A percentile compares a stretch with the other conserved stretches of the same genome.
Conservation (phyloP, 1,284 basidiomycete species). For the Volvariella surrecta region DNA sequence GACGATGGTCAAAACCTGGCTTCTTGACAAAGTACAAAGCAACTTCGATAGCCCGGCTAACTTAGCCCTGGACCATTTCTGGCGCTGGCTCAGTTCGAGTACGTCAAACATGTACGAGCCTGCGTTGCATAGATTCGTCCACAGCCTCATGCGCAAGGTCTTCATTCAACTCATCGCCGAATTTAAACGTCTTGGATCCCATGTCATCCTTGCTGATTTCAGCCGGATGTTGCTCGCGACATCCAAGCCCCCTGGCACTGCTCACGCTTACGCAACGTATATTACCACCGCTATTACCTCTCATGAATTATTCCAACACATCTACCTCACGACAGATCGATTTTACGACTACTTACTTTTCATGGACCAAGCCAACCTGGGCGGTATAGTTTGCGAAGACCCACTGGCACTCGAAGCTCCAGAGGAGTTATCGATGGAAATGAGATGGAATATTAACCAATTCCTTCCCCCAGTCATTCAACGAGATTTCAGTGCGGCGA, state of each 20-base stretch:
- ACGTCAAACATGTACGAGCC: conserved; percentile 89
- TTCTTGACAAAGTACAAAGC: conserved; percentile 76
- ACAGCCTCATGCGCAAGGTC: conserved; percentile 96
- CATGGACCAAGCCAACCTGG: conserved; percentile 94
- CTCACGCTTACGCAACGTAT: conserved; percentile 93
- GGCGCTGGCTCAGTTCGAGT: conserved; percentile 91
- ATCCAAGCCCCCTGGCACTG: conserved; percentile 92
- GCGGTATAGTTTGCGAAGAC: conserved; percentile 82
- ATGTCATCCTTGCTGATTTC: conserved; percentile 95
- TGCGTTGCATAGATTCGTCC: conserved; percentile 88
- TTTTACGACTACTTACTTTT: conserved; percentile 95
- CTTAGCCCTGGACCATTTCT: conserved; percentile 84
- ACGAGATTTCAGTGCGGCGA: conserved; percentile 63
- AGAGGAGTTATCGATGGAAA: conserved; percentile 66
- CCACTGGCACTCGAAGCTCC: conserved; percentile 62
- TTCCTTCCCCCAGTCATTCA: conserved; percentile 88
- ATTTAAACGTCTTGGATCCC: conserved; percentile 91
- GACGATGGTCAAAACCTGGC: conserved; percentile 87
- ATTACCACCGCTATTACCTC: conserved; percentile 90
- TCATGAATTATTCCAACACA: conserved; percentile 93
- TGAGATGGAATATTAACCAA: conserved; percentile 92
- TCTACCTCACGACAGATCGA: conserved; percentile 80
- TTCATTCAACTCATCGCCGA: conserved; percentile 97
- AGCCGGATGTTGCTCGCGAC: conserved; percentile 88
- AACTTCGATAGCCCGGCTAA: conserved; percentile 57